These are phyloP conservation scores for Fusarium fujikuroi DNA, from an alignment of 2,329 filamentous ascomycete genomes.

Conservation along the genomic window DNA sequence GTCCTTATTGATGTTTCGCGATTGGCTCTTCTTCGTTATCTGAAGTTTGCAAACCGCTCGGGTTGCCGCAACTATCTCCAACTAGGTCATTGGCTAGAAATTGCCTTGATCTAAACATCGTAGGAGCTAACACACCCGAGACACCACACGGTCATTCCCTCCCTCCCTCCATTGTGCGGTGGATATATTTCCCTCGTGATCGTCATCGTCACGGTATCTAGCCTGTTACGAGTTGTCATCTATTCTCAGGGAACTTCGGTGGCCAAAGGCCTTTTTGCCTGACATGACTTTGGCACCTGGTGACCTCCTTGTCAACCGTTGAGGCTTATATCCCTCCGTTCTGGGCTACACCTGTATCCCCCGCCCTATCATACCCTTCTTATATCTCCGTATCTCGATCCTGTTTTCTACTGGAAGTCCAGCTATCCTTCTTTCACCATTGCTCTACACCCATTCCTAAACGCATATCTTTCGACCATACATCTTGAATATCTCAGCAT, in stretches of 20 bases:
- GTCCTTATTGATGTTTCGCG: conserved; percentile 1
- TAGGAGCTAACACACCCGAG: conserved; percentile 10
- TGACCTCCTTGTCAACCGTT: conserved; percentile 35
- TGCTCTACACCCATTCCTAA: background rate
- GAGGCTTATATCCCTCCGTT: conserved; percentile 39
- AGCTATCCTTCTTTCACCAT: conserved; percentile 2
- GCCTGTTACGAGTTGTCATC: conserved; percentile 32
- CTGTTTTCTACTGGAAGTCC: conserved; percentile 35
- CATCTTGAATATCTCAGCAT: conserved; percentile 45
- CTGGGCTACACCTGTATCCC: conserved; percentile 8
- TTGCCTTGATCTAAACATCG: background rate
- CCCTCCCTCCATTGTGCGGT: conserved; percentile 28
- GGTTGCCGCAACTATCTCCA: background rate
- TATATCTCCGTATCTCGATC: conserved; percentile 10
- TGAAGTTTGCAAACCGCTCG: conserved; percentile 14
- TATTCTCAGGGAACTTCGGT: conserved; percentile 16
- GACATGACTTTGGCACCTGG: conserved; percentile 25
- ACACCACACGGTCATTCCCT: conserved; percentile 26
- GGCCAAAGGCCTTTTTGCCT: conserved; percentile 9
- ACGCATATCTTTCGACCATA: conserved; percentile 8
- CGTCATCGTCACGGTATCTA: conserved; percentile 32
- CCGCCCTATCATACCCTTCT: conserved; percentile 21
- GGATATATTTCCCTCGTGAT: conserved; percentile 35
- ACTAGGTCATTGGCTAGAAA: conserved; percentile 2
- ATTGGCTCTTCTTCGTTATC: conserved; percentile 15